Percentiles rank a stretch among this genome's conserved stretches.
phyloP scores from a whole-genome alignment of 225 moss, liverwort and hornwort species.

The Asterella californica region DNA sequence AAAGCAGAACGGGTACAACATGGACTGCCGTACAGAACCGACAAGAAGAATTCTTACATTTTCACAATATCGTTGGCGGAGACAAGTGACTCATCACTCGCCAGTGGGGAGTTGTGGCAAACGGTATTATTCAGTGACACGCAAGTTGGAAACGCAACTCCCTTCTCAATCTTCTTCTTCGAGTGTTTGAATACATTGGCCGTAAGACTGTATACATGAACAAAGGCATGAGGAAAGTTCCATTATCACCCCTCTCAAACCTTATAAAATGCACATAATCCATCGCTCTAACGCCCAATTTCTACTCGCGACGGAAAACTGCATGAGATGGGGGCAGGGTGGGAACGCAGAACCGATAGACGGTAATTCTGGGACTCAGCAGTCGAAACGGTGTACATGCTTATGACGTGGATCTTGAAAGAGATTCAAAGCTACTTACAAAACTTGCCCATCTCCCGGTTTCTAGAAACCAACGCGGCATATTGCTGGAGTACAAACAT shows the following conservation, averaged over 20 bases:
- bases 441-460: not conserved
- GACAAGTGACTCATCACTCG: constrained; percentile 72
- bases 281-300: too few species aligned
- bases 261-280: too few species aligned
- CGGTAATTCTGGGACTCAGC: too few species aligned
- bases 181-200: constrained; percentile 89
- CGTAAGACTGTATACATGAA: constrained; percentile 53
- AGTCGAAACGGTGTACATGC: too few species aligned
- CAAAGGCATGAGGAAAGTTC: not conserved
- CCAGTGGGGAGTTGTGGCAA: constrained; percentile 96
- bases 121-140: constrained; percentile 93
- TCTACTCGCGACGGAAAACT: too few species aligned
- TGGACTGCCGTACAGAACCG: not conserved
- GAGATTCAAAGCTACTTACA: too few species aligned
- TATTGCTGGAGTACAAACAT: not conserved
- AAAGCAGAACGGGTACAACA: not conserved
- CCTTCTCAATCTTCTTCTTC: constrained; percentile 96
- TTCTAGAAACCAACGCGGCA: not conserved
- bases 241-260: too few species aligned
- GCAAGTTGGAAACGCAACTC: constrained; percentile 92
- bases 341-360: too few species aligned
- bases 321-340: too few species aligned
- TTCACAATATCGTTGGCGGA: constrained; percentile 71
- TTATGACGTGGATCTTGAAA: too few species aligned
- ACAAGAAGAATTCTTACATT: constrained; percentile 54